Evolutionary conservation across 495 filamentous ascomycete species (phyloP), one percentile per base, ranked within the genome.

Genomic region (Achaetomiella virescens): DNA sequence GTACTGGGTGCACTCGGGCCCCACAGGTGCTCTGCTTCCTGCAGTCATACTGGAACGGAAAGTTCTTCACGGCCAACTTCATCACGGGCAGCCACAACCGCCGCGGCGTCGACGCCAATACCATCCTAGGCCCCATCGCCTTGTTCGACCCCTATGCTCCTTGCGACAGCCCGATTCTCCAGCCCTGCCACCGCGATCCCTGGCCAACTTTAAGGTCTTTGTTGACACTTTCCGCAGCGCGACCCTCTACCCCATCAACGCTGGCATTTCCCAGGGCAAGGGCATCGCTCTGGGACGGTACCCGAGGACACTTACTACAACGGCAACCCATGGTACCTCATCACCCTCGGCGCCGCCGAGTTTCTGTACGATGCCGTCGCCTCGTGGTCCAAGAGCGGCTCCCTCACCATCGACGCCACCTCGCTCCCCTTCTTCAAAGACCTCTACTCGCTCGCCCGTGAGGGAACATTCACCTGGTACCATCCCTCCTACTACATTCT

Each of bases 221-320:
- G 78, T 82, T 8, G 80, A 86, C 55, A 80, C 81, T 8, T 86
- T 87, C 72, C 75, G 83, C 6, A 59, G 58, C 44, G 3, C 60
- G 1, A 29, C 10, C 25, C 41, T 83, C 12, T 86, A 84, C 60
- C 61, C 70, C 12, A 69, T 86, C 60, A 86, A 86, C 70, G 61
- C 65, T 7, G 74, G 72, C 9, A 65, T 70, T 29, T 27, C 68
- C 3, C 54, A 70, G 2, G 76, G 78, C 1, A 59, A 66, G 14
- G 81, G 81, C 3, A 74, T 82, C 27, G 81, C 84, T 3, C 74
- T 87, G 6, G 86, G 86, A 24, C 69, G 86, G 15, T 89, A 89
- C 60, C 70, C 3, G 84, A 87, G 59, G 85, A 88, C 52, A 61
- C 67, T 2, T 89, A 87, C 61, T 80, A 79, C 57, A 75, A 76